These are phyloP conservation scores for Pleurotus pulmonarius DNA, from an alignment of 768 basidiomycete species.

Conservation along the genomic window DNA sequence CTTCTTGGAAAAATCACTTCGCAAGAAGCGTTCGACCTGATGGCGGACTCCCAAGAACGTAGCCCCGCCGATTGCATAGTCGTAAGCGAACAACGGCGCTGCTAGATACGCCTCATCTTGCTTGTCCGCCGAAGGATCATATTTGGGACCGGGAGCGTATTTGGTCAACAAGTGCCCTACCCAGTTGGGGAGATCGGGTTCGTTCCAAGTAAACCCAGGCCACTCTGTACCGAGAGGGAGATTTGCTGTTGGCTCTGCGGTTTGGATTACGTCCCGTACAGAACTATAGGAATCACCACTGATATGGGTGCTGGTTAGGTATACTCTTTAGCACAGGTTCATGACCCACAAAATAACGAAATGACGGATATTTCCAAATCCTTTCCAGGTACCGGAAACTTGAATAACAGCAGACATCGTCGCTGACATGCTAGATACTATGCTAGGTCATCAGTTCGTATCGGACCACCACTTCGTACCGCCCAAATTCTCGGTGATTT, in stretches of 20 bases:
- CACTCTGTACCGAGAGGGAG: conserved; percentile 47
- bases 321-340: no score
- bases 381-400: background rate
- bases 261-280: conserved; percentile 23
- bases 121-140: conserved; percentile 21
- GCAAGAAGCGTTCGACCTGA: conserved; percentile 37
- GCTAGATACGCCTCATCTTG: conserved; percentile 26
- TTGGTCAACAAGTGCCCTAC: conserved; percentile 53
- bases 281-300: conserved; percentile 65
- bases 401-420: background rate
- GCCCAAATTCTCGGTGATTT: no score
- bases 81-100: conserved; percentile 45
- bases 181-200: conserved; percentile 52
- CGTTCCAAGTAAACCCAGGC: conserved; percentile 48
- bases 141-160: conserved; percentile 32
- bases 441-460: no score
- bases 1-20: conserved; percentile 23
- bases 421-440: no score
- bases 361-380: background rate
- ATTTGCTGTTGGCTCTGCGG: conserved; percentile 30
- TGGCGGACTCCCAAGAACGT: conserved; percentile 34
- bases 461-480: no score
- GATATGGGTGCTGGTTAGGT: background rate
- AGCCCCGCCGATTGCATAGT: conserved; percentile 56
- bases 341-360: background rate